These are phyloP conservation scores for Cantharellus cinnabarinus DNA, from an alignment of 768 basidiomycete genomes.

Conservation along the genomic window DNA sequence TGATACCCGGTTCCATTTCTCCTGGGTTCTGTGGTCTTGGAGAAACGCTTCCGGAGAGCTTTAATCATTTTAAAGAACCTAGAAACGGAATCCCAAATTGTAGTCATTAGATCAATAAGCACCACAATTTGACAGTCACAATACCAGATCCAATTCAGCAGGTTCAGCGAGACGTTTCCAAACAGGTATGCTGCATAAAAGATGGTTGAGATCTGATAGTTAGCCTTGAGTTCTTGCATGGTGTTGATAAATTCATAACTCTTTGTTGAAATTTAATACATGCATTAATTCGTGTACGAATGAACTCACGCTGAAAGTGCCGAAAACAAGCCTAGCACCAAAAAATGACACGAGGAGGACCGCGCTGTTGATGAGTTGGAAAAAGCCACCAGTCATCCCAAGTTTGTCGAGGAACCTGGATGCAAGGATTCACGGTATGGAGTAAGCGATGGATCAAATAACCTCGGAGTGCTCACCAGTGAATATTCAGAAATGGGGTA, in stretches of 20 bases:
- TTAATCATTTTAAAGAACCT: constrained; percentile 63
- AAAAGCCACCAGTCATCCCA: constrained; percentile 40
- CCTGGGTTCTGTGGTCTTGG: neutral
- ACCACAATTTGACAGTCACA: neutral
- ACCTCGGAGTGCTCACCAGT: constrained; percentile 36
- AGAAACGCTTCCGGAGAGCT: constrained; percentile 42
- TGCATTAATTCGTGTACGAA: no score
- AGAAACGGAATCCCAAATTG: neutral
- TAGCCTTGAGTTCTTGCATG: constrained; percentile 42
- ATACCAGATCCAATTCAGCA: constrained; percentile 63
- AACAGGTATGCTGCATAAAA: constrained; percentile 29
- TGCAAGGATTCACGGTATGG: neutral
- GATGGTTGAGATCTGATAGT: constrained; percentile 29
- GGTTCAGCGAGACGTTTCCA: constrained; percentile 47
- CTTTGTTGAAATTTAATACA: neutral
- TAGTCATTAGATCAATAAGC: neutral
- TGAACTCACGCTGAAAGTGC: constrained; percentile 21
- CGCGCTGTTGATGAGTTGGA: constrained; percentile 55
- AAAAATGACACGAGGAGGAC: constrained; percentile 49
- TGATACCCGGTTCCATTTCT: neutral
- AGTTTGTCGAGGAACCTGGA: constrained; percentile 60
- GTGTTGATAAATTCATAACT: neutral
- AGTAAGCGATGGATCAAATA: neutral
- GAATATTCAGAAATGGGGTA: constrained; percentile 74
- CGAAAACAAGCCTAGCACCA: constrained; percentile 48